Evolutionary conservation across 2,329 filamentous ascomycete genomes (phyloP), one percentile per base, ranked within the genome.

Genomic region (Fusarium sp.): DNA sequence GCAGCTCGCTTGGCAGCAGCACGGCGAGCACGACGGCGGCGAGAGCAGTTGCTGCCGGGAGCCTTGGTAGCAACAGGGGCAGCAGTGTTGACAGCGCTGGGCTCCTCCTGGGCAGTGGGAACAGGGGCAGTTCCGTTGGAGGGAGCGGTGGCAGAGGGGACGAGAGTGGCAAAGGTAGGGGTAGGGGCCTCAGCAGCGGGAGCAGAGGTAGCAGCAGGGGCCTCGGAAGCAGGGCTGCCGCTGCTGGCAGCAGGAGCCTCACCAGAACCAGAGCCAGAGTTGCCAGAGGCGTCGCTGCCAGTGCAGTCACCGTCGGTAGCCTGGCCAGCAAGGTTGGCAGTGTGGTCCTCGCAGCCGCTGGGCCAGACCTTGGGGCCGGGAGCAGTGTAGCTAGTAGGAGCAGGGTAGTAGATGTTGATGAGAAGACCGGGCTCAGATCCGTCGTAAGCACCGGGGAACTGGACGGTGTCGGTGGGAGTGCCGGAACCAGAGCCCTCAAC

Each of bases 281-380:
- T 76, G 24, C 77, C 77, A 57, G 79, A 79, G 56, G 63, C 73
- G 74, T 79, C 70, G 58, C 77, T 78, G 49, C 63, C 70, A 17
- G 81, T 82, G 80, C 81, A 83, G 78, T 83, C 81, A 53, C 81
- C 81, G 36, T 83, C 81, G 59, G 68, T 78, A 24, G 73, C 56
- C 77, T 79, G 75, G 14, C 80, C 81, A 29, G 69, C 74, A 5
- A 79, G 69, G 80, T 83, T 83, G 73, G 80, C 78, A 42, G 81
- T 83, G 77, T 83, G 80, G 69, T 83, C 81, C 74, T 80, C 78
- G 68, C 81, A 83, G 31, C 64, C 65, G 64, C 75, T 77, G 72
- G 81, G 81, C 80, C 81, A 83, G 65, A 75, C 72, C 20, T 67
- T 73, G 58, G 81, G 81, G 31, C 81, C 81, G 8, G 81, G 79